Percentiles rank a stretch among this genome's conserved stretches.
These are phyloP conservation scores for Chrysosporium keratinophilum DNA, from an alignment of 2,329 filamentous ascomycete genomes.

Conservation along the genomic window DNA sequence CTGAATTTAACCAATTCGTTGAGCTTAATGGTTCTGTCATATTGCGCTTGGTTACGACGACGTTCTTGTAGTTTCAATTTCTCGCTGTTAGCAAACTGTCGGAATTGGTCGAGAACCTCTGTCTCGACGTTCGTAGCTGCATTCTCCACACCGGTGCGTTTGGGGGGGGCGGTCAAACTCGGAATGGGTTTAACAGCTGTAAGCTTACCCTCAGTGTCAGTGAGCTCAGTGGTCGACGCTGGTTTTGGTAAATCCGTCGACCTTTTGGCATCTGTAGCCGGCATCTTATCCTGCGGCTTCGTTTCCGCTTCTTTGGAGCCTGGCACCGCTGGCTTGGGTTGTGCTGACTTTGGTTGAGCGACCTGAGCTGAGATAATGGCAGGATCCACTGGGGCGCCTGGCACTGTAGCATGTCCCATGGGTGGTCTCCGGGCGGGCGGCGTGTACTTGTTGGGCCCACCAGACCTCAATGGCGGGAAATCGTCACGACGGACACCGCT, in stretches of 20 bases:
- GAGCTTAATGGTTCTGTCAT: slow-evolving; percentile 83
- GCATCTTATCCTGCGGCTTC: neutral
- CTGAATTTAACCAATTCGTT: slow-evolving; percentile 95
- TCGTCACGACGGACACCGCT: slow-evolving; percentile 74
- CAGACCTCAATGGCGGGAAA: slow-evolving; percentile 55
- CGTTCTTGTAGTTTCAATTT: slow-evolving; percentile 51
- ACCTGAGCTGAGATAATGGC: slow-evolving; percentile 86
- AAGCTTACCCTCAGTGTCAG: slow-evolving; percentile 23
- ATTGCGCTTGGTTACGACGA: slow-evolving; percentile 44
- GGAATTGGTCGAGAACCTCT: slow-evolving; percentile 53
- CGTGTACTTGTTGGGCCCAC: slow-evolving; percentile 65
- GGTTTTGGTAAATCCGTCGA: slow-evolving; percentile 17
- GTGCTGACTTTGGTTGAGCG: slow-evolving; percentile 28
- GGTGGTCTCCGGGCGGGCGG: slow-evolving; percentile 80
- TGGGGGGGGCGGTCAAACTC: slow-evolving; percentile 33
- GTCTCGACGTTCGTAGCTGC: slow-evolving; percentile 51
- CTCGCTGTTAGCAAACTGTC: slow-evolving; percentile 52
- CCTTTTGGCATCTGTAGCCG: slow-evolving; percentile 17
- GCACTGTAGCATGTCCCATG: slow-evolving; percentile 59
- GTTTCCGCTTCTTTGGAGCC: neutral
- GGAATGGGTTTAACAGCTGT: slow-evolving; percentile 20
- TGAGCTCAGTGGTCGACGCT: slow-evolving; percentile 19
- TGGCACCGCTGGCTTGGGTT: neutral
- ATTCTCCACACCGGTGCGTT: slow-evolving; percentile 39
- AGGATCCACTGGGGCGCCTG: slow-evolving; percentile 70